Base-by-base conservation (phyloP, 495 filamentous ascomycete species). In the Penicillium mononematosum region DNA sequence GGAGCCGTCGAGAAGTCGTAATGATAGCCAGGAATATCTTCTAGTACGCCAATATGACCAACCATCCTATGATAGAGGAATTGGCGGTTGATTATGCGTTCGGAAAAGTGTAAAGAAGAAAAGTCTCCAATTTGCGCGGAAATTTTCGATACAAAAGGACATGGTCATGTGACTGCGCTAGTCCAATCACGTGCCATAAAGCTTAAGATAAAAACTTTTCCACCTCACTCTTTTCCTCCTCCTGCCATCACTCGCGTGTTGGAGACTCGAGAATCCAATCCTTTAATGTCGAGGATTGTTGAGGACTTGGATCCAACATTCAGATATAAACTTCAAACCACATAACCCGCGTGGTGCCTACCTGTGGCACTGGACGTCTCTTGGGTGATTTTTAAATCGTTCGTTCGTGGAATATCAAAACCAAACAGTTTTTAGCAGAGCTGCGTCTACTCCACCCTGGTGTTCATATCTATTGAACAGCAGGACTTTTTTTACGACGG, bases 51-150 rank as follows among this genome's bases (percentile, higher is more conserved):
- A 79, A 79, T 79, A 79, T 79, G 77, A 79, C 77, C 77, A 67
- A 64, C 75, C 72, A 79, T 75, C 72, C 74, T 74, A 74, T 78
- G 62, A 61, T 47, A 41, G 53, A 73, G 70, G 70, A 67, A 73
- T 62, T 78, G 77, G 72, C 75, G 77, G 77, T 79, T 79, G 77
- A 79, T 79, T 79, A 79, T 79, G 77, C 77, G 77, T 77, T 76
- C 76, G 67, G 64, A 68, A 62, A 74, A 72, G 77, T 79, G 75
- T 76, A 59, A 75, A 60, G 68, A 71, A 66, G 48, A 64, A 69
- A 63, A 45, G 55, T 62, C 61, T 29, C 16, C 22, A 31, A 45
- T n/a, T 17, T 50, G 50, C 22, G 45, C 55, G 25, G 25, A 65
- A 65, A 59, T 50, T 59, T 58, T 55, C 46, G 45, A 49, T 44